phyloP scores from a whole-genome alignment of 371 early-diverging fungal species.

The Circinella minor region DNA sequence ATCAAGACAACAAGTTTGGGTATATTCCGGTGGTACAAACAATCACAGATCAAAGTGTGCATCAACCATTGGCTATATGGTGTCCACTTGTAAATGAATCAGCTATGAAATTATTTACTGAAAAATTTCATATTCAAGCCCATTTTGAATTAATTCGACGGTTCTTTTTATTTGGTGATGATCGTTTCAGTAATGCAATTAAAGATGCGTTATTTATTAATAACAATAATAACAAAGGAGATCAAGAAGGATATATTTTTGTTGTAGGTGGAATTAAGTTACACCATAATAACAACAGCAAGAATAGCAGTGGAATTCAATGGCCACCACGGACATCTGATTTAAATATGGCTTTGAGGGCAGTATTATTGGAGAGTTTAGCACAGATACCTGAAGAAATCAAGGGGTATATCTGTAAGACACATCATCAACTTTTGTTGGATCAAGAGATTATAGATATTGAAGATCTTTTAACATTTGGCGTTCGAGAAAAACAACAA shows the following conservation, averaged over 20 bases:
- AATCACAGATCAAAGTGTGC: constrained; percentile 36
- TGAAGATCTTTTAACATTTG: constrained; percentile 49
- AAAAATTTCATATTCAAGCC: constrained; percentile 46
- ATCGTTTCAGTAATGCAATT: constrained; percentile 39
- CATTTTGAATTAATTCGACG: constrained; percentile 45
- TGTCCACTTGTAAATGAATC: constrained; percentile 53
- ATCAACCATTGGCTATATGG: constrained; percentile 38
- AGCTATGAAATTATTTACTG: constrained; percentile 50
- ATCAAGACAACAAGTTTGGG: not conserved
- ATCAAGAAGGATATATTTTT: not conserved
- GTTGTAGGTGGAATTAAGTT: no score
- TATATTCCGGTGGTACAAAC: constrained; percentile 42
- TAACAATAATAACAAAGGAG: constrained; percentile 5
- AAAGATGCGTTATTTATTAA: constrained; percentile 37
- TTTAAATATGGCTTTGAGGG: constrained; percentile 43
- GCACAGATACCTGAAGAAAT: constrained; percentile 12
- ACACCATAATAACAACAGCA: no score
- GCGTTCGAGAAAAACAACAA: constrained; percentile 34
- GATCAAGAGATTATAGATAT: constrained; percentile 22
- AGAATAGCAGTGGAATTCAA: not conserved
- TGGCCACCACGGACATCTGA: constrained; percentile 56
- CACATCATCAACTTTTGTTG: not conserved
- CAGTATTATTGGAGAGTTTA: constrained; percentile 44
- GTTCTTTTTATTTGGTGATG: constrained; percentile 48
- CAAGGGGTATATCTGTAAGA: not conserved